These are phyloP conservation scores for Pseudopediastrum boryanum DNA, from an alignment of 139 green algal genomes.

Conservation along the genomic window DNA sequence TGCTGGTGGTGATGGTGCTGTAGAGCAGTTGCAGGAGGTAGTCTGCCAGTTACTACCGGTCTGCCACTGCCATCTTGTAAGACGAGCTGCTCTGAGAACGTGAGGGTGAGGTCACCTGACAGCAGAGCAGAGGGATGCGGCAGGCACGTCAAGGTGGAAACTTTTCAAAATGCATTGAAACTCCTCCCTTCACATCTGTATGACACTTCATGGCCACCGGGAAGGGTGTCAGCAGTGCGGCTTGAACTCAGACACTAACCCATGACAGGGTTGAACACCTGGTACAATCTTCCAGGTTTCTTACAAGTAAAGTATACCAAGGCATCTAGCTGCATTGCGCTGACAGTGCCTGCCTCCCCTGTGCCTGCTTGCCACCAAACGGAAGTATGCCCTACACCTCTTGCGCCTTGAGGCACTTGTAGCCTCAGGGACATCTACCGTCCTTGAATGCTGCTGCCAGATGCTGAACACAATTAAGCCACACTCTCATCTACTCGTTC, in stretches of 20 bases:
- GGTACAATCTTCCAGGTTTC: not conserved
- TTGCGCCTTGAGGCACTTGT: conserved; percentile 6
- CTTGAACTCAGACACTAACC: too few species aligned
- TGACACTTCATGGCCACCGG: too few species aligned
- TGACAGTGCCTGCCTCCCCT: not conserved
- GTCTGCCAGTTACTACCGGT: not conserved
- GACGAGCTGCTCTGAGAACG: not conserved
- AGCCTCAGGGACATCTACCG: not conserved
- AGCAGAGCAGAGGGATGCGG: not conserved
- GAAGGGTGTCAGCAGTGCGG: too few species aligned
- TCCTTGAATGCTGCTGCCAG: not conserved
- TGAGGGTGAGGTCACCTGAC: not conserved
- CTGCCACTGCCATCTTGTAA: not conserved
- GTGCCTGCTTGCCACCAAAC: not conserved
- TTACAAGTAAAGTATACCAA: not conserved
- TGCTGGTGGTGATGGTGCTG: not conserved
- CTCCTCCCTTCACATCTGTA: too few species aligned
- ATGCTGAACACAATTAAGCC: too few species aligned
- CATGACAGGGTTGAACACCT: not conserved
- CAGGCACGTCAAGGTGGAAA: not conserved
- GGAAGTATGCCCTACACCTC: not conserved
- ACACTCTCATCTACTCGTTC: too few species aligned
- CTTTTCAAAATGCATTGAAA: too few species aligned
- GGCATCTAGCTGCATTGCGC: not conserved
- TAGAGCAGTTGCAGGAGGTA: not conserved